phyloP scores from a whole-genome alignment of 495 filamentous ascomycete genomes.

The Neurospora sp. region DNA sequence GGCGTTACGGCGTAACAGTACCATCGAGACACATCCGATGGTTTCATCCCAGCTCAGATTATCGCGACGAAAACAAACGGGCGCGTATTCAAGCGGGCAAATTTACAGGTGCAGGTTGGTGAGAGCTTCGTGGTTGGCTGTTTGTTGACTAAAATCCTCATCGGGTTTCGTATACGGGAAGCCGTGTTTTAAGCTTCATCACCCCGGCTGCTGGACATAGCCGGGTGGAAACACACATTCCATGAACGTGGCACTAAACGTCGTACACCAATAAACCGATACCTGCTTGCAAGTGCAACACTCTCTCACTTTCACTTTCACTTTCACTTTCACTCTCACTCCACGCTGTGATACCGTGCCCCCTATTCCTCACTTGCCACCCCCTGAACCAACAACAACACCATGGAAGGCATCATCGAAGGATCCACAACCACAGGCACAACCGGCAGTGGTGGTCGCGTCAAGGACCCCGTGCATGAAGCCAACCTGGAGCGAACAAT shows the following conservation, averaged over 20 bases:
- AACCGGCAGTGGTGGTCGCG: neutral
- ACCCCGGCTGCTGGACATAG: neutral
- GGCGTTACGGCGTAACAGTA: neutral
- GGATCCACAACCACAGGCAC: neutral
- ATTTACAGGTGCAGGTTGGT: neutral
- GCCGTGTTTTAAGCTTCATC: neutral
- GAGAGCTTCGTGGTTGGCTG: neutral
- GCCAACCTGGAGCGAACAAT: conserved; percentile 55
- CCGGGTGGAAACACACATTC: neutral
- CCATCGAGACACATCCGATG: neutral
- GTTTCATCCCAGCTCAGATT: neutral
- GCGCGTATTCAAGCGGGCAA: neutral
- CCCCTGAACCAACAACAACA: neutral
- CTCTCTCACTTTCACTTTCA: neutral
- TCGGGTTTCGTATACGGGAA: neutral
- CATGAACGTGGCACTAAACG: neutral
- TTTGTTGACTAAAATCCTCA: neutral
- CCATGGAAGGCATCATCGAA: neutral
- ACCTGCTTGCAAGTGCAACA: neutral
- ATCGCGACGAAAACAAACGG: neutral
- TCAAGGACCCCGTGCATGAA: conserved; percentile 20
- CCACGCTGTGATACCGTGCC: neutral
- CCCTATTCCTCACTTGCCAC: neutral
- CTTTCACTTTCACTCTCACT: neutral
- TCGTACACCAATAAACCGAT: neutral